Conservation (phyloP, 805 yeast species). For the Lipomyces sp. region DNA sequence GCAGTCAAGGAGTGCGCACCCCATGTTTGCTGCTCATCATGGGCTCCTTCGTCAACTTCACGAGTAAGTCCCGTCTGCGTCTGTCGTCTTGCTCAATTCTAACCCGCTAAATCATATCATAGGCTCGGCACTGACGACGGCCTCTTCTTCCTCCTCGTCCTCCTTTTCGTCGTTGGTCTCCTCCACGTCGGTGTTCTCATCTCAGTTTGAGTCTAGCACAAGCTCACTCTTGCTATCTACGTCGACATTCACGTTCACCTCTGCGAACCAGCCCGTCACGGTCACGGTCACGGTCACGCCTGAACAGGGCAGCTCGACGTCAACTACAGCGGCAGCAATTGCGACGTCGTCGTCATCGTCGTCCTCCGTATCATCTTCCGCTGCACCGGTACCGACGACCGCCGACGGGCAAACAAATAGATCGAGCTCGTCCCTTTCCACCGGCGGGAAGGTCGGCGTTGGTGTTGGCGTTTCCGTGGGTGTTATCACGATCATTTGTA, state of each 20-base stretch:
- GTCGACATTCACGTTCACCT: conserved; percentile 3
- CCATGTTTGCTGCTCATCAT: too few relatives aligned
- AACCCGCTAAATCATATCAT: too few relatives aligned
- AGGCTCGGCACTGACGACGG: too few relatives aligned
- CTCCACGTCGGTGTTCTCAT: neutral
- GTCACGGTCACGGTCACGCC: conserved; percentile 10
- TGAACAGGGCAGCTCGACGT: neutral
- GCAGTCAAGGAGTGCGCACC: too few relatives aligned
- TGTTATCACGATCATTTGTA: conserved; percentile 11
- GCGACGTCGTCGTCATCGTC: neutral
- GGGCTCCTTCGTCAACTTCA: too few relatives aligned
- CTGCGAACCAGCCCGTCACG: conserved; percentile 6
- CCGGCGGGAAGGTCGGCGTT: conserved; percentile 26
- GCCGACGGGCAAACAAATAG: neutral
- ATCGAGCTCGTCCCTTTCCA: conserved; percentile 14
- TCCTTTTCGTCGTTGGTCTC: neutral
- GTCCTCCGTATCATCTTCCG: neutral
- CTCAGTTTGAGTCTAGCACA: too few relatives aligned
- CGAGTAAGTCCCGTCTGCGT: too few relatives aligned
- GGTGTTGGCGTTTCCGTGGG: conserved; percentile 27
- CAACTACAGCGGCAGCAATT: neutral
- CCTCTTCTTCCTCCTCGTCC: neutral
- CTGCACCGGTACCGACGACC: neutral
- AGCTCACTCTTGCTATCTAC: too few relatives aligned
- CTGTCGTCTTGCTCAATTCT: too few relatives aligned